These are phyloP conservation scores for Mycena rebaudengoi DNA, from an alignment of 768 basidiomycete species.

Conservation along the genomic window DNA sequence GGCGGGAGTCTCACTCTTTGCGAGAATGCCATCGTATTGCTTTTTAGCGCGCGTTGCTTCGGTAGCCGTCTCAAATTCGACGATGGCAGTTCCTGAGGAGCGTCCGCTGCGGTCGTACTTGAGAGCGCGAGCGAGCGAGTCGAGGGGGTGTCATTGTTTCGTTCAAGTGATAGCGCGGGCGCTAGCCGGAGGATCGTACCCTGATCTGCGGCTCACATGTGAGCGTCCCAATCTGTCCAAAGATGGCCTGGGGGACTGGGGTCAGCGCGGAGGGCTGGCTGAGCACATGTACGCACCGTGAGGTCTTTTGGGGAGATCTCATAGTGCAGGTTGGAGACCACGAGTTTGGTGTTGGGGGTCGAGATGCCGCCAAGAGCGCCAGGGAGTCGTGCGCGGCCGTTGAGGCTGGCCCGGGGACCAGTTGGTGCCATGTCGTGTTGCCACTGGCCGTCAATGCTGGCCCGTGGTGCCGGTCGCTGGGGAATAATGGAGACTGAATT, in stretches of 20 bases:
- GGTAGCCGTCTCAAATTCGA: constrained; percentile 79
- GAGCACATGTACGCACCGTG: constrained; percentile 59
- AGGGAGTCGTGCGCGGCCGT: constrained; percentile 32
- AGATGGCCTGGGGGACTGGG: constrained; percentile 69
- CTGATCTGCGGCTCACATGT: constrained; percentile 92
- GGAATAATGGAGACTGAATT: constrained; percentile 12
- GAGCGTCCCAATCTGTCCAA: constrained; percentile 92
- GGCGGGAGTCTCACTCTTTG: constrained; percentile 70
- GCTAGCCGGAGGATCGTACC: constrained; percentile 81
- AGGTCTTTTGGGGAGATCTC: constrained; percentile 91
- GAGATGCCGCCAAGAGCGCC: constrained; percentile 32
- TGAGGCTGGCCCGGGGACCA: constrained; percentile 41
- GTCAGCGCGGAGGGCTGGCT: background rate
- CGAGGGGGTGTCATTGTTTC: constrained; percentile 34
- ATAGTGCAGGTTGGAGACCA: constrained; percentile 91
- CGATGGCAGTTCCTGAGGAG: constrained; percentile 82
- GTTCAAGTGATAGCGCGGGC: constrained; percentile 66
- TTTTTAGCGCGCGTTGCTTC: constrained; percentile 88
- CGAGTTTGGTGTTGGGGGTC: constrained; percentile 61
- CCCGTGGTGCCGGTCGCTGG: constrained; percentile 65
- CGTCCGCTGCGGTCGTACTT: constrained; percentile 98
- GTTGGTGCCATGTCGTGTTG: constrained; percentile 77
- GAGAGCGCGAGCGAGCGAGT: constrained; percentile 41
- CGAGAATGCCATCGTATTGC: constrained; percentile 85
- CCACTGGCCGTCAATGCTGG: constrained; percentile 72